These are phyloP conservation scores for Bertia moriformis DNA, from an alignment of 2,329 filamentous ascomycete genomes.

Conservation along the genomic window DNA sequence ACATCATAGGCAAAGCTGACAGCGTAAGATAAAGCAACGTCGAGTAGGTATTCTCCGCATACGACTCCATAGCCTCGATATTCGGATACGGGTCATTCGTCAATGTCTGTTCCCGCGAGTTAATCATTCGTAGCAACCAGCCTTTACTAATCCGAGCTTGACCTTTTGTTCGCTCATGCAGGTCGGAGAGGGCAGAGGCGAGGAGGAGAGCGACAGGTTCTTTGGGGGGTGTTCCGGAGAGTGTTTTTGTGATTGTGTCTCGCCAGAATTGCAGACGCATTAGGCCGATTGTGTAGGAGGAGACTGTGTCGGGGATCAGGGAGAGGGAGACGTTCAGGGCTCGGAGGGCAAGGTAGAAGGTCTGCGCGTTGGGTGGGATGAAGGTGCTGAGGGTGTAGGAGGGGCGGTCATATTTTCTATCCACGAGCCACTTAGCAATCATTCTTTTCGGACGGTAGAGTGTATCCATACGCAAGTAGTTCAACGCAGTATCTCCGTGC, in stretches of 20 bases:
- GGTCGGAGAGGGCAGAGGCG: constrained; percentile 34
- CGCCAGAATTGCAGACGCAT: constrained; percentile 57
- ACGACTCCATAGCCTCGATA: constrained; percentile 39
- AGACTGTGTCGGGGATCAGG: constrained; percentile 46
- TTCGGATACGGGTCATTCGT: constrained; percentile 44
- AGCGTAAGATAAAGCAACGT: constrained; percentile 47
- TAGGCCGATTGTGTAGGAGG: constrained; percentile 42
- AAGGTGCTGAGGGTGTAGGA: constrained; percentile 48
- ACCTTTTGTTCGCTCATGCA: constrained; percentile 21
- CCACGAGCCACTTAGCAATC: not conserved
- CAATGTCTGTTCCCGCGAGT: constrained; percentile 41
- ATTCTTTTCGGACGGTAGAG: not conserved
- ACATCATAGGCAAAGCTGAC: constrained; percentile 40
- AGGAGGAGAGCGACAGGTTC: constrained; percentile 48
- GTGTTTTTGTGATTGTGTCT: constrained; percentile 38
- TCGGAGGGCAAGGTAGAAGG: constrained; percentile 48
- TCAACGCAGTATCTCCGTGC: not conserved
- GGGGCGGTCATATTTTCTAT: constrained; percentile 46
- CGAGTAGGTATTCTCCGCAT: constrained; percentile 53
- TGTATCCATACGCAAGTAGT: not conserved
- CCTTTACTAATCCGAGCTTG: constrained; percentile 32
- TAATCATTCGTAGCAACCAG: constrained; percentile 38
- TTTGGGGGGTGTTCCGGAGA: constrained; percentile 41
- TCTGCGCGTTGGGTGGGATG: constrained; percentile 37
- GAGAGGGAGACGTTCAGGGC: constrained; percentile 52